Conservation (phyloP, 768 basidiomycete species). For the Pleurotus ostreatus region DNA sequence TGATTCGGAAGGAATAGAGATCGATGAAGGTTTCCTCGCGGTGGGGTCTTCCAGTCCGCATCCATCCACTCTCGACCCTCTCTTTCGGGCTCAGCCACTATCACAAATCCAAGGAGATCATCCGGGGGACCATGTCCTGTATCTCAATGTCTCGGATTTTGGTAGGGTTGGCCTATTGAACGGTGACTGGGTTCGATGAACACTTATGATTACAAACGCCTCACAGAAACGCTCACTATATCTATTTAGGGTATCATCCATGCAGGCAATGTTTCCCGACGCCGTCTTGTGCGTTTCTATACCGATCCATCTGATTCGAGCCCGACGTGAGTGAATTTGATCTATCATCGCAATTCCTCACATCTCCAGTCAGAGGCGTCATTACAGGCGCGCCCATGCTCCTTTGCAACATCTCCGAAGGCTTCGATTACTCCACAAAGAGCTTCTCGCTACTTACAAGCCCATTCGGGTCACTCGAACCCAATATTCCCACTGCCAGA, state of each 20-base stretch:
- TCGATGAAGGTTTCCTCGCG: conserved; percentile 69
- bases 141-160: conserved; percentile 60
- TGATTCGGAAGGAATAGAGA: conserved; percentile 52
- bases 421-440: conserved; percentile 15
- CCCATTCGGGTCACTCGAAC: conserved; percentile 57
- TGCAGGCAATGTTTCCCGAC: conserved; percentile 26
- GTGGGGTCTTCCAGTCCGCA: conserved; percentile 33
- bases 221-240: conserved; percentile 7
- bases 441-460: conserved; percentile 39
- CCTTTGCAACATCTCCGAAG: conserved; percentile 45
- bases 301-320: conserved; percentile 36
- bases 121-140: conserved; percentile 52
- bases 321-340: conserved; percentile 28
- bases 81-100: conserved; percentile 22
- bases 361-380: conserved; percentile 28
- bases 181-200: conserved; percentile 68
- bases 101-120: conserved; percentile 23
- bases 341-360: background rate
- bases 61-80: conserved; percentile 5
- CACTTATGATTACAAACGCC: background rate
- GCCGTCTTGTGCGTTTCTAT: conserved; percentile 54
- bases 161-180: conserved; percentile 61
- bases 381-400: conserved; percentile 46
- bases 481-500: conserved; percentile 63
- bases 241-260: conserved; percentile 46